Conservation (phyloP, 73 alveolate species). For the Tetrahymena elliotti region DNA sequence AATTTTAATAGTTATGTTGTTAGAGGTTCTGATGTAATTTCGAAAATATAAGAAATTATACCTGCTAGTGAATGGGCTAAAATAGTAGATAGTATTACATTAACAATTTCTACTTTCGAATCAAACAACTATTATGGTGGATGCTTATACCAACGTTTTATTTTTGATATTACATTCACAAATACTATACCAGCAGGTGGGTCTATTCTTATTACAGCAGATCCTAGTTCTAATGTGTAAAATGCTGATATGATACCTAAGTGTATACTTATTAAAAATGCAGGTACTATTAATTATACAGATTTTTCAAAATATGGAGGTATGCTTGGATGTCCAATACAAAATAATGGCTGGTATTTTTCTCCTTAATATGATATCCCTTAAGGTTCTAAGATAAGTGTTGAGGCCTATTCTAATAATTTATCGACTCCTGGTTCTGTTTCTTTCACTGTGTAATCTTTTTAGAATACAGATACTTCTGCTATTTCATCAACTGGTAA, state of each 20-base stretch:
- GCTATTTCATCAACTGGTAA: background rate
- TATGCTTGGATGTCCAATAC: background rate
- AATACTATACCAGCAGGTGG: background rate
- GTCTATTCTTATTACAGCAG: background rate
- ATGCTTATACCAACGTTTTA: background rate
- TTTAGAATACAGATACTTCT: background rate
- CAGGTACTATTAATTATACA: background rate
- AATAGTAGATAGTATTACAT: background rate
- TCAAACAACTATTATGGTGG: background rate
- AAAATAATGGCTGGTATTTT: background rate
- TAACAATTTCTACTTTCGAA: background rate
- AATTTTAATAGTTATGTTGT: background rate
- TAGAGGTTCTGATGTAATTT: background rate
- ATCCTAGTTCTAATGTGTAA: background rate
- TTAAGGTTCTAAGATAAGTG: background rate
- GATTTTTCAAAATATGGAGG: background rate
- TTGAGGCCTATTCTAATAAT: background rate
- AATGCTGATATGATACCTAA: background rate
- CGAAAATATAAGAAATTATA: background rate
- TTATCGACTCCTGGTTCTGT: background rate
- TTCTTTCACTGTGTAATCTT: background rate
- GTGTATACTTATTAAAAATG: background rate
- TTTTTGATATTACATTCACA: background rate
- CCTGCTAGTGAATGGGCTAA: background rate
- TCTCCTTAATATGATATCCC: background rate